Evolutionary conservation across 176 grass and related monocot species (phyloP), one percentile per base, ranked within the genome.

Genomic region (Otatea glauca): DNA sequence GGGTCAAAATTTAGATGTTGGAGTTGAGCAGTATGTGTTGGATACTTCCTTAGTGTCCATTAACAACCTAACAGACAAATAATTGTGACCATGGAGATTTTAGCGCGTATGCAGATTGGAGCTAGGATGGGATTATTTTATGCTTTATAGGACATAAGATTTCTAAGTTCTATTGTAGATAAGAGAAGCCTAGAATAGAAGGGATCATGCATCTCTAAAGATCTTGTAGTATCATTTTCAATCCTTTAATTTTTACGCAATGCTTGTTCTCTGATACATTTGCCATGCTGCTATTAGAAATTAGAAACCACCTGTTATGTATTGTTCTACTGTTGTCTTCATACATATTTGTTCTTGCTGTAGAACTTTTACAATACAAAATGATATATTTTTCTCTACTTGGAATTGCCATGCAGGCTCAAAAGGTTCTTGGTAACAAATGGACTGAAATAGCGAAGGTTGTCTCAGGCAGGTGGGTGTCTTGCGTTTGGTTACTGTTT

Each of bases 401-500:
- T 84, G 24, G 73, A 78, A 66, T 67, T 92, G 9, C 70, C 77
- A 49, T 88, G 60, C 87, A 96, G 97, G 93, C 93, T 75, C 97
- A 99, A 83, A 99, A 94, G 82, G 72, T 92, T 88, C 84, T 96
- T 48, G 96, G 96, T 49, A 99, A 99, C 77, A 94, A 78, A 87
- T 96, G 91, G 96, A 99, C 96, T 84, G 96, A 99, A 82, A 99
- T 99, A 68, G 93, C 93, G n/a, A 99, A 99, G 65, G 91, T 99
- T 61, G 93, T 99, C 14, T 89, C 96, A 10, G 93, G 96, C 80
- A 99, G 96, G 96, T 99, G 84, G 20, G 89, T 72, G 56, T 78
- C 68, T 90, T 65, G 48, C 66, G 47, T 49, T 70, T 51, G 27
- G 60, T 80, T 86, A 21, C 15, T 65, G 3, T 74, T 51, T 76